A percentile compares a stretch with the other conserved stretches of the same genome.
These are phyloP conservation scores for Ophiostoma sp. DNA, from an alignment of 2,329 filamentous ascomycete genomes.

Conservation along the genomic window DNA sequence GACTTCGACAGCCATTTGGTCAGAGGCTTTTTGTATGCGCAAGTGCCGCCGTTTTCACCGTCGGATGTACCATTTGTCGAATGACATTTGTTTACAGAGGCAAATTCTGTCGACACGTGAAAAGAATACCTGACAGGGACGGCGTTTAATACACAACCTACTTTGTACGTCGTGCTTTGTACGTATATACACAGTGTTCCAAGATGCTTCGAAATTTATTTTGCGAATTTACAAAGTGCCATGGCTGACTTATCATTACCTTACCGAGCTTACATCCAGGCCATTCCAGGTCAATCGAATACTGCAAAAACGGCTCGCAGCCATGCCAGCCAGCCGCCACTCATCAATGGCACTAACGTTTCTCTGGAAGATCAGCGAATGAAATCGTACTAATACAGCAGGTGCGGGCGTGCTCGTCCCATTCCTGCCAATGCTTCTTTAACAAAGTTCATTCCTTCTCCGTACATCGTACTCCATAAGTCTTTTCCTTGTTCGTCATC, in stretches of 20 bases:
- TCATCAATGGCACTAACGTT: conserved; percentile 34
- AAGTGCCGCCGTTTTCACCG: too few relatives aligned
- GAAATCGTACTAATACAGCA: conserved; percentile 16
- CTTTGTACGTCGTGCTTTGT: too few relatives aligned
- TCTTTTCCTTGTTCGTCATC: neutral
- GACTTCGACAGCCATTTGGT: too few relatives aligned
- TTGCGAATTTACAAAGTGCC: neutral
- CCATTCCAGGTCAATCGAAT: neutral
- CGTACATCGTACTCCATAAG: neutral
- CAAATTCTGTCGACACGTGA: too few relatives aligned
- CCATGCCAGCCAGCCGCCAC: conserved; percentile 31
- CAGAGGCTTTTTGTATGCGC: too few relatives aligned
- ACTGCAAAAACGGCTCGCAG: neutral
- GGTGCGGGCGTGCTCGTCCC: neutral
- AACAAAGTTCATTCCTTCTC: neutral
- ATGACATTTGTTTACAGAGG: too few relatives aligned
- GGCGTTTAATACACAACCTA: too few relatives aligned
- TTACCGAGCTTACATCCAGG: neutral
- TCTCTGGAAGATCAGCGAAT: conserved; percentile 11
- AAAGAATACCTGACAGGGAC: too few relatives aligned
- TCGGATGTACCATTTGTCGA: too few relatives aligned
- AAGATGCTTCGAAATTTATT: neutral
- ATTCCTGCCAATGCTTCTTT: neutral
- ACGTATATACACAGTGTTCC: too few relatives aligned
- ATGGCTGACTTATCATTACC: neutral